Evolutionary conservation across 2,329 filamentous ascomycete species (phyloP).

Genomic region (Sporothrix mexicana): DNA sequence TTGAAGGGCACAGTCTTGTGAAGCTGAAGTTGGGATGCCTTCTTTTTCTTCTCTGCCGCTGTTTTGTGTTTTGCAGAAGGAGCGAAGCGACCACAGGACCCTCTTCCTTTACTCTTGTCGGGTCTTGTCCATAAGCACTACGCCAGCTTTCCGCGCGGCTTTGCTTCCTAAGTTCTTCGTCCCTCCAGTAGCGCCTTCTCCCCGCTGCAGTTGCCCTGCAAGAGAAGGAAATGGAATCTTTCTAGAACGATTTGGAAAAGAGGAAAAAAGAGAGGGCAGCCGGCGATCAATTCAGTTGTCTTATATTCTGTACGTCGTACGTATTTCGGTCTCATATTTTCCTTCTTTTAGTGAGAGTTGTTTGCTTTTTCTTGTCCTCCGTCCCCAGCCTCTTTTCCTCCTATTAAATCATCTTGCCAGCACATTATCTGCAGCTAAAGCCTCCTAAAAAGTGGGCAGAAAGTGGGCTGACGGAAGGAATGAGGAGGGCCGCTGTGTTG

Average conservation of each 20-base stretch:
- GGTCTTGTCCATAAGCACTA: conserved; percentile 10
- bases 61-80: background rate
- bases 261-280: background rate
- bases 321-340: background rate
- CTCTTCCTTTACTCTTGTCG: too few species aligned
- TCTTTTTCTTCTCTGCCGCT: too few species aligned
- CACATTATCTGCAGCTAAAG: background rate
- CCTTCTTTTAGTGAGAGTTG: too few species aligned
- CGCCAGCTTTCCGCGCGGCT: conserved; percentile 15
- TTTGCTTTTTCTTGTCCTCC: background rate
- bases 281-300: conserved; percentile 6
- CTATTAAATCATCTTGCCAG: background rate
- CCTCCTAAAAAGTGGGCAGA: conserved; percentile 11
- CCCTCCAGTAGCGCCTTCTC: background rate
- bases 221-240: conserved; percentile 20
- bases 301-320: background rate
- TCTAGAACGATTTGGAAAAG: conserved; percentile 21
- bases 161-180: background rate
- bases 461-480: conserved; percentile 6
- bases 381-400: background rate
- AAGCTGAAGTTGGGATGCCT: background rate
- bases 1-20: background rate
- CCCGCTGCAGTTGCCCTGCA: background rate
- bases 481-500: background rate
- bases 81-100: background rate